Evolutionary conservation across 306 rosid species (phyloP).

Genomic region (Prunus fruticosa): DNA sequence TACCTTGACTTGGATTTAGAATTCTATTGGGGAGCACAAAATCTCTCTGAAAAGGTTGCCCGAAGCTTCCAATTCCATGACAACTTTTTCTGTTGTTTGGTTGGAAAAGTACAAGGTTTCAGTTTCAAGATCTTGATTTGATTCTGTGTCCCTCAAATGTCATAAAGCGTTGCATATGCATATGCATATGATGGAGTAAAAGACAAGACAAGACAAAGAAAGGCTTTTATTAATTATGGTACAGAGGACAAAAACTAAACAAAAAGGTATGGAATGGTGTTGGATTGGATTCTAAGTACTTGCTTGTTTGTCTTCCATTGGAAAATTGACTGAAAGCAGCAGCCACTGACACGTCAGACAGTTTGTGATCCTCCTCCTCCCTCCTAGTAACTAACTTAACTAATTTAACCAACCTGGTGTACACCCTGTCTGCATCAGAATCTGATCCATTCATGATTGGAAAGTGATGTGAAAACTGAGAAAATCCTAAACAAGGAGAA

Average conservation of each 20-base stretch:
- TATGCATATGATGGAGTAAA: conserved; percentile 22
- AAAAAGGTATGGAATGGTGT: neutral
- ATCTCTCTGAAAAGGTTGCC: conserved; percentile 15
- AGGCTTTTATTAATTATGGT: conserved; percentile 1
- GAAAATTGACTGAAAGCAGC: conserved; percentile 8
- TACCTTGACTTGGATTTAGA: neutral
- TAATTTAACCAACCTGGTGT: conserved; percentile 5
- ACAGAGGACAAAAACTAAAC: conserved; percentile 1
- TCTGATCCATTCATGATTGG: conserved; percentile 30
- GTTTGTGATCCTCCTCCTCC: neutral
- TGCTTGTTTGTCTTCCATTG: neutral
- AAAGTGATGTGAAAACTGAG: conserved; percentile 19
- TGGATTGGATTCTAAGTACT: neutral
- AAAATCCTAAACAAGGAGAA: neutral
- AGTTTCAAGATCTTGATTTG: neutral
- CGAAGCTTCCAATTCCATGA: conserved; percentile 18
- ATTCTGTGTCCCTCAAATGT: conserved; percentile 29
- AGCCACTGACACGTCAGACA: conserved; percentile 13
- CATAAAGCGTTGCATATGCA: neutral
- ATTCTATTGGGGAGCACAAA: conserved; percentile 12
- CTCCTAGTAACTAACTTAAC: neutral
- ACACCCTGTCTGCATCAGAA: conserved; percentile 20
- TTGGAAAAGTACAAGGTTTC: conserved; percentile 21
- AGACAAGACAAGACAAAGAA: conserved; percentile 23
- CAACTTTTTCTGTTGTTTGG: conserved; percentile 1